These are phyloP conservation scores for Neospora caninum DNA, from an alignment of 169 alveolate species.

Conservation along the genomic window DNA sequence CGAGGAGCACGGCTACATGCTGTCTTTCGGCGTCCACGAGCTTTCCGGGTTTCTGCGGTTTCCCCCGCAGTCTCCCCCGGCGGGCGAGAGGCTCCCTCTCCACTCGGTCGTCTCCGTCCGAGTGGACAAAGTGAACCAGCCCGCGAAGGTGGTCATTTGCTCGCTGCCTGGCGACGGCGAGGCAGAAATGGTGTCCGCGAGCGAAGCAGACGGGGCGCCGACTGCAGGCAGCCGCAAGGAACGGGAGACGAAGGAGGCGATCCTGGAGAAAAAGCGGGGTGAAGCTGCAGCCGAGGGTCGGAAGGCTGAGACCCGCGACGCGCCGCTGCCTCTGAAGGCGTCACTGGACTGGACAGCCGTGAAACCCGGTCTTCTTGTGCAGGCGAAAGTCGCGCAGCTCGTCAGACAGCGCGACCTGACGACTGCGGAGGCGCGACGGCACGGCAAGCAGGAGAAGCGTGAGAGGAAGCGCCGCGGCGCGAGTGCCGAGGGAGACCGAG, in stretches of 20 bases:
- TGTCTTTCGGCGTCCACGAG: neutral
- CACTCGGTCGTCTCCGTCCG: constrained; percentile 5
- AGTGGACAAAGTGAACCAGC: neutral
- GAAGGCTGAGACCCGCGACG: neutral
- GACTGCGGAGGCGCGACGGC: neutral
- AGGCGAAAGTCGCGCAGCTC: neutral
- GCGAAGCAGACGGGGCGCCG: neutral
- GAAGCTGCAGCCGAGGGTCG: neutral
- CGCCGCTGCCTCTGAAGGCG: neutral
- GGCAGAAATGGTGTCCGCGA: neutral
- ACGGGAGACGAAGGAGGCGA: neutral
- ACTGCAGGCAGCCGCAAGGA: neutral
- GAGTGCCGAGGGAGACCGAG: neutral
- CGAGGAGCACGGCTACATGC: constrained; percentile 44
- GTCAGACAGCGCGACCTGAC: neutral
- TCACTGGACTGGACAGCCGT: neutral
- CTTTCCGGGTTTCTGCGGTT: neutral
- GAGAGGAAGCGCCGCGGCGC: neutral
- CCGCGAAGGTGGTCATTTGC: constrained; percentile 21
- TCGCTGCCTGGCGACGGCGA: neutral
- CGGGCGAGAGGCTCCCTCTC: neutral
- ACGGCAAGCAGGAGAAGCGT: neutral
- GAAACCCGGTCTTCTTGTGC: constrained; percentile 3
- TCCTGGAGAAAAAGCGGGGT: neutral
- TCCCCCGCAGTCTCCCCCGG: neutral